Percentiles rank a stretch among this genome's conserved stretches.
These are phyloP conservation scores for Dentiscutata heterogama DNA, from an alignment of 371 early-diverging fungal species.

Conservation along the genomic window DNA sequence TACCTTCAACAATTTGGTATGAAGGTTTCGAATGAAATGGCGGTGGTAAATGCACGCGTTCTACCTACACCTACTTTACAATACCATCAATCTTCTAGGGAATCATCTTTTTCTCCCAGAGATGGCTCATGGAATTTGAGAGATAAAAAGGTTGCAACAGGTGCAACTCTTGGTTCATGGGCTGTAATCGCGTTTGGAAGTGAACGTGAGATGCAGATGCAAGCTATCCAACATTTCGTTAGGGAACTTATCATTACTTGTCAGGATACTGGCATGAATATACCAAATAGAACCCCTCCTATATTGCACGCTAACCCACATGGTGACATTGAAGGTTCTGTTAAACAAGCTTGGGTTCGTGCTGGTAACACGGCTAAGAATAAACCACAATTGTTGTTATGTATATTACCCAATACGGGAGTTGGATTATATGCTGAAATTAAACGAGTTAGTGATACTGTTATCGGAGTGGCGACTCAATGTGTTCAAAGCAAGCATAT, in stretches of 20 bases:
- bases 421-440: constrained; percentile 91
- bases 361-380: constrained; percentile 79
- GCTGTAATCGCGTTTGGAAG: constrained; percentile 74
- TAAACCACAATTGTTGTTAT: constrained; percentile 81
- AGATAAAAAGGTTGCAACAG: constrained; percentile 82
- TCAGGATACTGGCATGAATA: constrained; percentile 70
- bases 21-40: constrained; percentile 67
- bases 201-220: constrained; percentile 49
- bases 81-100: constrained; percentile 69
- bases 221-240: constrained; percentile 62
- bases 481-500: constrained; percentile 89
- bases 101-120: constrained; percentile 76
- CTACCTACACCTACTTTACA: constrained; percentile 80
- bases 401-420: constrained; percentile 90
- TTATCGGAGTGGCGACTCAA: constrained; percentile 91
- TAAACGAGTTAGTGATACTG: constrained; percentile 93
- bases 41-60: constrained; percentile 70
- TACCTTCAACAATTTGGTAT: constrained; percentile 73
- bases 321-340: constrained; percentile 70
- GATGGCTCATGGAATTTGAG: constrained; percentile 94
- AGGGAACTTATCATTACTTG: constrained; percentile 63
- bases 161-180: constrained; percentile 86
- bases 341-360: constrained; percentile 77
- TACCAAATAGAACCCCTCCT: constrained; percentile 72
- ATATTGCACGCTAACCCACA: constrained; percentile 76